Evolutionary conservation across 208 protist genomes (phyloP).

Genomic region (Trypanosoma congolense): DNA sequence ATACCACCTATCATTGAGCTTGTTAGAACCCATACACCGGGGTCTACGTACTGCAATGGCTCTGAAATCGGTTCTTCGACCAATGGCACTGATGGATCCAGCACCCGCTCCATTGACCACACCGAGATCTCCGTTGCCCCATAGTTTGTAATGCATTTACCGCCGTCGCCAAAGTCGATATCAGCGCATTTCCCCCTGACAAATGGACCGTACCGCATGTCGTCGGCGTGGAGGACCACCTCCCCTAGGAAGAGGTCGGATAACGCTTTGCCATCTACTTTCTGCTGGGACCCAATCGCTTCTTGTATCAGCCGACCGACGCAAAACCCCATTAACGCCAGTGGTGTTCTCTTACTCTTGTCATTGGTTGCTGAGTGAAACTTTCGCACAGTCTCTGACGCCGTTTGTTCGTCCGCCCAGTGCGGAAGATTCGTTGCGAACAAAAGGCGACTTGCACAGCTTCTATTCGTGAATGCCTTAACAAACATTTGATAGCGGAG

Average conservation of each 20-base stretch:
- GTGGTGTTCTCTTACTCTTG: slow-evolving; percentile 1
- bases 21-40: background rate
- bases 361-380: slow-evolving; percentile 14
- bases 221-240: slow-evolving; percentile 16
- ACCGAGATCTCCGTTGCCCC: background rate
- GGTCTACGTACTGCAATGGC: background rate
- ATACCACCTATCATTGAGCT: background rate
- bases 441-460: slow-evolving; percentile 20
- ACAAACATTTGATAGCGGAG: slow-evolving; percentile 28
- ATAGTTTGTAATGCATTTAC: background rate
- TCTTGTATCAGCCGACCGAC: slow-evolving; percentile 1
- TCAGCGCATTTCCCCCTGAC: background rate
- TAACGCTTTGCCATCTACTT: slow-evolving; percentile 19
- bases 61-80: background rate
- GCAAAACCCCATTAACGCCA: slow-evolving; percentile 13
- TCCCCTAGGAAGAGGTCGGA: slow-evolving; percentile 18
- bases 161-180: background rate
- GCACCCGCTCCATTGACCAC: background rate
- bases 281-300: slow-evolving; percentile 12
- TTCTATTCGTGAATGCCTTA: slow-evolving; percentile 9
- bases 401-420: slow-evolving; percentile 27
- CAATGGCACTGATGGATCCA: background rate
- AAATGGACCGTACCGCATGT: slow-evolving; percentile 29
- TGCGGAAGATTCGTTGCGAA: slow-evolving; percentile 45
- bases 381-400: slow-evolving; percentile 6